Percentiles rank a stretch among this genome's conserved stretches.
These are phyloP conservation scores for Ceratocystis lukuohia DNA, from an alignment of 2,329 filamentous ascomycete genomes.

Conservation along the genomic window DNA sequence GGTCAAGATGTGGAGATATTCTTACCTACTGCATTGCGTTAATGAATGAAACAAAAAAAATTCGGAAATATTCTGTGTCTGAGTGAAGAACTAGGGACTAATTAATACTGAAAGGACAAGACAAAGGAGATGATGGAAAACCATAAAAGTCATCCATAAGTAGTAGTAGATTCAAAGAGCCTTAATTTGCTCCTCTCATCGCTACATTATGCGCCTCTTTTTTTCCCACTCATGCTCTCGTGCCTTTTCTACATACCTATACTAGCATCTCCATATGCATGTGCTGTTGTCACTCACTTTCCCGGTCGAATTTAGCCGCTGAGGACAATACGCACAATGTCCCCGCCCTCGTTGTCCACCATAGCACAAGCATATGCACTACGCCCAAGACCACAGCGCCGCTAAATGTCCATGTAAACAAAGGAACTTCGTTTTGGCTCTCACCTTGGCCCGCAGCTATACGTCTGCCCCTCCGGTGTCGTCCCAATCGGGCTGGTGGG, in stretches of 20 bases:
- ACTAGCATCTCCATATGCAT: not conserved
- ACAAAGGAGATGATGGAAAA: no score
- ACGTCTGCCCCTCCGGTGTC: not conserved
- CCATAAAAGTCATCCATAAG: no score
- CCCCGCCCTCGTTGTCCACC: slow-evolving; percentile 7
- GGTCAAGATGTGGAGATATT: slow-evolving; percentile 2
- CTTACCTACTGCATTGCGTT: slow-evolving; percentile 1
- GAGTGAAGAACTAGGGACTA: no score
- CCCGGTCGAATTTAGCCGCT: not conserved
- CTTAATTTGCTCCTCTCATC: no score
- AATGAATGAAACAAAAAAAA: slow-evolving; percentile 13
- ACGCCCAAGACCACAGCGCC: not conserved
- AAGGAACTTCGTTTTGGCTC: not conserved
- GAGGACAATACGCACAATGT: not conserved
- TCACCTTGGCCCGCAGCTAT: not conserved
- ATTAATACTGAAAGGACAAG: no score
- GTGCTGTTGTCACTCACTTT: not conserved
- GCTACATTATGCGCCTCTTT: no score
- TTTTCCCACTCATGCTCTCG: no score
- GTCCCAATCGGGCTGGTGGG: not conserved
- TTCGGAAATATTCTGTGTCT: not conserved
- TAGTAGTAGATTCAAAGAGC: no score
- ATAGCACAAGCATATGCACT: slow-evolving; percentile 5
- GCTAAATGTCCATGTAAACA: not conserved
- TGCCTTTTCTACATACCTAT: no score